Conservation (phyloP, 495 filamentous ascomycete species). For the Trichoderma erinaceum region DNA sequence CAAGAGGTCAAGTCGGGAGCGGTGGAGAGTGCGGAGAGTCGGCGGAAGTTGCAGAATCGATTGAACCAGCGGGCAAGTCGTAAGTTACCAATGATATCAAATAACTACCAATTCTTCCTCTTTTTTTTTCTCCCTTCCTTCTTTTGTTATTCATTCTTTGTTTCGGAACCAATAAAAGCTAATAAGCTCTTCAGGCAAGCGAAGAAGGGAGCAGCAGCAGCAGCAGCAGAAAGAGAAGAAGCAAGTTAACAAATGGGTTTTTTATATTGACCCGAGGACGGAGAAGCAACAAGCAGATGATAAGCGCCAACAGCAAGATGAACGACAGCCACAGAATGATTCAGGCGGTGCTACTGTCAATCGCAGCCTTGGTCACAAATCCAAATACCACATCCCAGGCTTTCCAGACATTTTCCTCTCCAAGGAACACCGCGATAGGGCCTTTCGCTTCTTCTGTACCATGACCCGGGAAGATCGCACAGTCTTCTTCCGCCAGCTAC, state of each 20-base stretch:
- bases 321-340: neutral
- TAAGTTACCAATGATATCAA: neutral
- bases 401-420: neutral
- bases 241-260: neutral
- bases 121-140: too few species aligned
- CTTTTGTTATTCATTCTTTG: too few species aligned
- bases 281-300: neutral
- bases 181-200: neutral
- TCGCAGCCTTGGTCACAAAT: neutral
- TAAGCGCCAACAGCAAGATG: neutral
- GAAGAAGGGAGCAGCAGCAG: neutral
- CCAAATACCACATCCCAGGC: neutral
- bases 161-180: neutral
- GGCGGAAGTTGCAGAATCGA: constrained; percentile 5
- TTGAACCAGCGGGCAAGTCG: constrained; percentile 6
- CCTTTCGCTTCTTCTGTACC: neutral
- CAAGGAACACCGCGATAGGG: neutral
- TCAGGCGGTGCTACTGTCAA: neutral
- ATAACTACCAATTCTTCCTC: neutral
- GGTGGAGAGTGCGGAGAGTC: neutral
- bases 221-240: neutral
- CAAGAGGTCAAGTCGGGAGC: neutral
- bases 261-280: neutral
- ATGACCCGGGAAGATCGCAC: neutral
- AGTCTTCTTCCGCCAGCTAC: neutral